These are phyloP conservation scores for Canavalia gladiata DNA, from an alignment of 306 rosid species.

Conservation along the genomic window DNA sequence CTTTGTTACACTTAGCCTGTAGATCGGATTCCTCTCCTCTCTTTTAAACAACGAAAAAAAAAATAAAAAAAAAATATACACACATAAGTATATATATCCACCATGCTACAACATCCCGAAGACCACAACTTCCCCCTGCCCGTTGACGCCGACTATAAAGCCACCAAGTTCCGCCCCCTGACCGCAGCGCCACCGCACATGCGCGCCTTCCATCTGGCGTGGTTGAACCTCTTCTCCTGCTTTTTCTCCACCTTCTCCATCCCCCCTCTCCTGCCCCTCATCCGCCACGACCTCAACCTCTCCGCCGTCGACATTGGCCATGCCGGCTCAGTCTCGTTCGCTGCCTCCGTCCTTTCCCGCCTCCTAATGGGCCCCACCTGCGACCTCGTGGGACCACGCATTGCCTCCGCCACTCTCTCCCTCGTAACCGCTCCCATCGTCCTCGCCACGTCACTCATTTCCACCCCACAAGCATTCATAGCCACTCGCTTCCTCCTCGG, in stretches of 20 bases:
- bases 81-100: background rate
- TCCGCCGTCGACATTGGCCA: slow-evolving; percentile 51
- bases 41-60: too few relatives aligned
- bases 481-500: slow-evolving; percentile 62
- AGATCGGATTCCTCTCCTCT: too few relatives aligned
- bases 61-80: background rate
- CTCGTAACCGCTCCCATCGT: slow-evolving; percentile 66
- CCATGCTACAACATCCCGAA: slow-evolving; percentile 34
- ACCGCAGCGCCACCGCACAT: slow-evolving; percentile 61
- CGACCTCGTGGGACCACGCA: slow-evolving; percentile 64
- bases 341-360: slow-evolving; percentile 72
- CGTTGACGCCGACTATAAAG: slow-evolving; percentile 54
- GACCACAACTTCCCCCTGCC: slow-evolving; percentile 18
- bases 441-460: slow-evolving; percentile 53
- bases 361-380: slow-evolving; percentile 71
- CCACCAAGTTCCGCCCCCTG: slow-evolving; percentile 59
- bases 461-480: slow-evolving; percentile 58
- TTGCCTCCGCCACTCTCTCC: slow-evolving; percentile 65
- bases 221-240: slow-evolving; percentile 70
- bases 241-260: slow-evolving; percentile 77
- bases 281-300: slow-evolving; percentile 65
- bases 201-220: slow-evolving; percentile 73
- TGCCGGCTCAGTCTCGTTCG: slow-evolving; percentile 64
- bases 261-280: slow-evolving; percentile 68
- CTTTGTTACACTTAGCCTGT: too few relatives aligned